A percentile compares a stretch with the other conserved stretches of the same genome.
phyloP scores from a whole-genome alignment of 371 early-diverging fungal species.

The Fennellomyces sp. region DNA sequence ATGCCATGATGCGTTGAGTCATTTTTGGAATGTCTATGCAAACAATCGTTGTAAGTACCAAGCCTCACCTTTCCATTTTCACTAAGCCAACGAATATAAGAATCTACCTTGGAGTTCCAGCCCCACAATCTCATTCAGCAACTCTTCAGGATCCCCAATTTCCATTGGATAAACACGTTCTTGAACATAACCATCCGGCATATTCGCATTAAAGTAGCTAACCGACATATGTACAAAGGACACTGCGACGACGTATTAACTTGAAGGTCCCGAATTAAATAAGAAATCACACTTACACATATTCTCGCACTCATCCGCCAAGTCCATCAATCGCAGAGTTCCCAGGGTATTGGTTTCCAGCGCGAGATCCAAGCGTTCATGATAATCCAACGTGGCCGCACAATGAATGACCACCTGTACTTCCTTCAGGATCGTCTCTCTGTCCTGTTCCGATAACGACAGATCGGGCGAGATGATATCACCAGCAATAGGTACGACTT shows the following conservation, averaged over 20 bases:
- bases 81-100: background rate
- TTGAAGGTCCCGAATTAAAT: background rate
- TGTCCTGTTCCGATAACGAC: conserved; percentile 52
- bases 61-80: too few relatives aligned
- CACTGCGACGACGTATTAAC: background rate
- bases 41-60: too few relatives aligned
- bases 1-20: conserved; percentile 45
- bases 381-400: conserved; percentile 67
- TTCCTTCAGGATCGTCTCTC: conserved; percentile 46
- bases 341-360: conserved; percentile 68
- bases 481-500: conserved; percentile 61
- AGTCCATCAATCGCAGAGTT: conserved; percentile 60
- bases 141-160: conserved; percentile 58
- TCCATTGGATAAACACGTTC: conserved; percentile 64
- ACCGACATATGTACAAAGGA: conserved; percentile 53
- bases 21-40: conserved; percentile 49
- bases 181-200: conserved; percentile 53
- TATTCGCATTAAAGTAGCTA: conserved; percentile 46
- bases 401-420: conserved; percentile 63
- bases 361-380: conserved; percentile 61
- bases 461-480: conserved; percentile 61
- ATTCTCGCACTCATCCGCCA: conserved; percentile 57
- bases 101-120: conserved; percentile 45
- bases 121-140: conserved; percentile 52
- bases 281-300: conserved; percentile 33